Base-by-base conservation (phyloP, 192 early-diverging fungal genomes). In the Pecoramyces ruminantium region DNA sequence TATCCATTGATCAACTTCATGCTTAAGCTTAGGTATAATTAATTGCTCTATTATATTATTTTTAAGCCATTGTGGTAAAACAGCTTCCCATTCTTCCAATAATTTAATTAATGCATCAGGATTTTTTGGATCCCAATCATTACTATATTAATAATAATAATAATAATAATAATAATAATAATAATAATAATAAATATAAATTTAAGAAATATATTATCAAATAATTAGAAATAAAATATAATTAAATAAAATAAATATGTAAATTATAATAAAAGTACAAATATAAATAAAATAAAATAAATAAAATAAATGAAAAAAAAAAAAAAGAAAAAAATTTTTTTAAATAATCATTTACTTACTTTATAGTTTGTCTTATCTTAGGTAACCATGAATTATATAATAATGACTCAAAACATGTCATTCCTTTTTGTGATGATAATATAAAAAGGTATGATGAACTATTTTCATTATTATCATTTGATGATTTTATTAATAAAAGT, bases 401-500 rank as follows among this genome's bases (percentile, higher is more conserved):
- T 86, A 96, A 86, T 30, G 86, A 87, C 82, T 96, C 95, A 83
- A 89, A 96, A 0, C 92, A 89, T 0, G 94, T 95, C 91, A 94
- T 93, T 11, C 80, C 78, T 78, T 40, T 82, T 38, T 38, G 29
- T 40, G 40, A 25, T 12, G 29, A 51, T 17, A 39, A 11, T 28
- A 77, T 78, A 79, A 28, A 29, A 28, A 51, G 80, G 80, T 29
- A 80, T 77, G 29, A 83, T 80, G 34, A 81, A 80, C 81, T 25
- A 30, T 84, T 86, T 38, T 88, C 84, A 28, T 78, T 80, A 16
- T 78, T 83, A 14, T 78, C 80, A 27, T 81, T 80, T 78, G 34
- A 38, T 30, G 80, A 83, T 81, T 79, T 82, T 81, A 83, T 83
- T 28, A 83, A 84, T n/a, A 93, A 82, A 79, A 95, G 84, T 38